A percentile compares a stretch with the other conserved stretches of the same genome.
phyloP scores from a whole-genome alignment of 2,329 filamentous ascomycete species.

The Aspergillus hortae region DNA sequence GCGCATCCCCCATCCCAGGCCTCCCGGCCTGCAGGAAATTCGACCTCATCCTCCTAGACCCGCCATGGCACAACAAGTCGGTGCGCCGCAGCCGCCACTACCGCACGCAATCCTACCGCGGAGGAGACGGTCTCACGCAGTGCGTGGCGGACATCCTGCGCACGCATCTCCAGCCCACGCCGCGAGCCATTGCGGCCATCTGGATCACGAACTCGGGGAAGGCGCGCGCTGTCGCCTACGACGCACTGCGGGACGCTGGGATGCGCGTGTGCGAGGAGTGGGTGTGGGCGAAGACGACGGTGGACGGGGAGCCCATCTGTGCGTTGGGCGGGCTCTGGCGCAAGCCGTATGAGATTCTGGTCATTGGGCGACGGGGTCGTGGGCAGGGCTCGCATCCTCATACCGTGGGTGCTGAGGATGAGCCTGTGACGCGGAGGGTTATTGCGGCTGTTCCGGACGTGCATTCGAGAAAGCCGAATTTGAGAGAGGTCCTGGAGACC shows the following conservation, averaged over 20 bases:
- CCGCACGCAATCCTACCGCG: slow-evolving; percentile 29
- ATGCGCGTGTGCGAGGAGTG: slow-evolving; percentile 57
- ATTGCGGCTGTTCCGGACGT: slow-evolving; percentile 59
- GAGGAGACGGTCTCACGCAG: slow-evolving; percentile 25
- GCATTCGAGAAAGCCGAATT: slow-evolving; percentile 62
- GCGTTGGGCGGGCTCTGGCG: slow-evolving; percentile 53
- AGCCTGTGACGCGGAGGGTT: slow-evolving; percentile 44
- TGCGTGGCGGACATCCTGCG: slow-evolving; percentile 45
- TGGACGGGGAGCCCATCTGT: slow-evolving; percentile 50
- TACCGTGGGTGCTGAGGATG: slow-evolving; percentile 14
- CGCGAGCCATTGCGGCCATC: slow-evolving; percentile 46
- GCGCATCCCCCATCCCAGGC: slow-evolving; percentile 21
- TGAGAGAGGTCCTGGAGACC: slow-evolving; percentile 53
- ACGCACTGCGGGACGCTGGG: slow-evolving; percentile 43
- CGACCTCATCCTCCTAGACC: slow-evolving; percentile 59
- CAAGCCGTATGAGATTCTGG: slow-evolving; percentile 60
- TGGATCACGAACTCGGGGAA: slow-evolving; percentile 61
- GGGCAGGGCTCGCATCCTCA: slow-evolving; percentile 5
- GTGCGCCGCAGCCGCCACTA: slow-evolving; percentile 53
- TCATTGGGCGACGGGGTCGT: slow-evolving; percentile 41
- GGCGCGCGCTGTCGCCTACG: slow-evolving; percentile 45
- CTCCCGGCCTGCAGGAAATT: slow-evolving; percentile 41
- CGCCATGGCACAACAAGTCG: slow-evolving; percentile 62
- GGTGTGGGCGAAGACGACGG: slow-evolving; percentile 61
- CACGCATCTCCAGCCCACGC: slow-evolving; percentile 33